Base-by-base conservation (phyloP, 2,329 filamentous ascomycete genomes). In the Beauveria asiatica region DNA sequence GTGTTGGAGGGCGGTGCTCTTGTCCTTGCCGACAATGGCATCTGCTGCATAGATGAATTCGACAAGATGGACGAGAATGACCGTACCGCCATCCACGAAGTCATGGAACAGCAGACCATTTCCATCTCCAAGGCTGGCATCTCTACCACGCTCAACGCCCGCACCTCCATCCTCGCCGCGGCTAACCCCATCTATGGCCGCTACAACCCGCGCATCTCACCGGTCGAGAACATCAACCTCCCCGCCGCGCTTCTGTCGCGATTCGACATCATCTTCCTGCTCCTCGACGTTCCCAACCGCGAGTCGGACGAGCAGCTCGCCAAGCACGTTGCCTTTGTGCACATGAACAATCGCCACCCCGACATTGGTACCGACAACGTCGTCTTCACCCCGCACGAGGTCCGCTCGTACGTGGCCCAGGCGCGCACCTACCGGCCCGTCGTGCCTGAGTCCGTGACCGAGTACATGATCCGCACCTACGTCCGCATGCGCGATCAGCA, bases 181-280 rank as follows among this genome's bases (percentile, higher is more conserved):
- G 94, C 94, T 66, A 99, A 99, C 77, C 94, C 94, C 61, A 83
- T 99, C 46, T 99, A 99, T 70, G 94, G 94, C 64, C 90, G 94
- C 64, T 99, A 99, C 80, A 99, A 99, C 77, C 94, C 94, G 60
- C 90, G 92, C 64, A 89, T 99, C 67, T 97, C 93, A 0, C 94
- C 94, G 0, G 92, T 99, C 27, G 94, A 99, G 74, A 99, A 99
- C 75, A 99, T 99, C 76, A 99, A 99, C 75, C 86, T 99, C 45
- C 94, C 94, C n/a, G 94, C 94, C 19, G 94, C 94, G 21, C 84
- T 99, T 21, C 84, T 99, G 59, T 97, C 93, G 62, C 90, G 94
- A 83, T 99, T 99, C 75, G 94, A 99, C 73, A 83, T 99, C 66
- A 84, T 99, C 66, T 99, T 97, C 81, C 81, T 99, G 51, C 92